Conservation (phyloP, 1,284 basidiomycete genomes). For the Malassezia cuniculi region DNA sequence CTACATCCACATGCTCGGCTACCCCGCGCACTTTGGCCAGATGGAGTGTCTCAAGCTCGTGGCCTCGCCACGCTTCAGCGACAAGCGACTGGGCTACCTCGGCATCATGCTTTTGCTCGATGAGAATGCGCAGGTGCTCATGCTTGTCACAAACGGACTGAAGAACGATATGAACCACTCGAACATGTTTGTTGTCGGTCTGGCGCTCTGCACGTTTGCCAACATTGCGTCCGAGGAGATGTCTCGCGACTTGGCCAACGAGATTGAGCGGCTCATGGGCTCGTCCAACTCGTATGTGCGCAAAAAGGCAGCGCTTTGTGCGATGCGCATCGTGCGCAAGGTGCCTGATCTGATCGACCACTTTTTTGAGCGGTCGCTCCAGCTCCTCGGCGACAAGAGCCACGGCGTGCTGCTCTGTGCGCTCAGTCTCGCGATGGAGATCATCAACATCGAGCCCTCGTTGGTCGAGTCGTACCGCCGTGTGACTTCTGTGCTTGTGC, state of each 20-base stretch:
- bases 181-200: constrained; percentile 96
- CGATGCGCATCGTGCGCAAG: constrained; percentile 87
- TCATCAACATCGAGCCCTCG: constrained; percentile 66
- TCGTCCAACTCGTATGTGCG: constrained; percentile 98
- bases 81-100: constrained; percentile 91
- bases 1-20: constrained; percentile 99
- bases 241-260: constrained; percentile 47
- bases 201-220: constrained; percentile 94
- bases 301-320: constrained; percentile 95
- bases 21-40: constrained; percentile 97
- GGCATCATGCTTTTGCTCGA: constrained; percentile 96
- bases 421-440: constrained; percentile 86
- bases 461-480: constrained; percentile 77
- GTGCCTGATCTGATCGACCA: constrained; percentile 93
- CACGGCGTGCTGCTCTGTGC: constrained; percentile 89
- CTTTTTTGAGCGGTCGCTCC: constrained; percentile 75
- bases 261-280: constrained; percentile 92
- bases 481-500: constrained; percentile 68
- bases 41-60: constrained; percentile 99
- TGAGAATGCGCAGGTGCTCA: constrained; percentile 95
- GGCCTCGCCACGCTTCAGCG: constrained; percentile 88
- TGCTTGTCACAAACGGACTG: constrained; percentile 89
- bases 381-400: constrained; percentile 84
- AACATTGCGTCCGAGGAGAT: constrained; percentile 82
- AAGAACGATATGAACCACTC: constrained; percentile 99